Evolutionary conservation across 805 yeast species (phyloP), one percentile per base, ranked within the genome.

Genomic region (Candida cerambycidarum): DNA sequence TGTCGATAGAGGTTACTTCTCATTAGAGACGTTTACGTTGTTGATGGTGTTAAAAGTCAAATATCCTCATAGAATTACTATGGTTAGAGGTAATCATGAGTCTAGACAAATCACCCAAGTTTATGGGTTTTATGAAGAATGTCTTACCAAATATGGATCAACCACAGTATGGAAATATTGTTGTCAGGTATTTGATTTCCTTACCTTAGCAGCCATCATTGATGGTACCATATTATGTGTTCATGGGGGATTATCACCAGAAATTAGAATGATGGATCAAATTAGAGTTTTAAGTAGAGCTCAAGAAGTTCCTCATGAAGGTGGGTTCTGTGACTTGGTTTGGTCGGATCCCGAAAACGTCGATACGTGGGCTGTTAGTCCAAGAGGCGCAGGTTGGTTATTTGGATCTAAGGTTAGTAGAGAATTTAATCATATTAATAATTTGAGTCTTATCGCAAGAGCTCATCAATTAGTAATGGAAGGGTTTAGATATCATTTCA

Each of bases 391-490:
- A 0, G 99, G 99, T 10, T 92, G 98, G 98, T 69, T 92, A 41
- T 92, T 92, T 62, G 99, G 99, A 17, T 79, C 89, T 34, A 85
- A 85, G 61, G 97, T 93, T 17, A 93, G 96, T 13, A 71, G 97
- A 44, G 98, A 93, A 64, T 93, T 93, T 68, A 93, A 92, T 67
- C 96, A 93, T 63, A 95, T 92, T 42, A 92, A 93, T 62, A 89
- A 89, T 51, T 71, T 93, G 47, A 80, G 80, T 51, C 71, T 92
- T 53, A 89, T 92, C 45, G 97, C 99, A 9, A 77, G 99, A 55
- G 98, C 98, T 0, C 99, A 92, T 69, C 99, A 92, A 66, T 78
- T 92, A 63, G 98, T 93, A 15, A 95, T 93, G 97, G 99, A 92
- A 62, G 99, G 99, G 1, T 92, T 89, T 75, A 79, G 92, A 53